A percentile compares a stretch with the other conserved stretches of the same genome.
Evolutionary conservation across 495 filamentous ascomycete genomes (phyloP).

Genomic region (Delitschia confertaspora): DNA sequence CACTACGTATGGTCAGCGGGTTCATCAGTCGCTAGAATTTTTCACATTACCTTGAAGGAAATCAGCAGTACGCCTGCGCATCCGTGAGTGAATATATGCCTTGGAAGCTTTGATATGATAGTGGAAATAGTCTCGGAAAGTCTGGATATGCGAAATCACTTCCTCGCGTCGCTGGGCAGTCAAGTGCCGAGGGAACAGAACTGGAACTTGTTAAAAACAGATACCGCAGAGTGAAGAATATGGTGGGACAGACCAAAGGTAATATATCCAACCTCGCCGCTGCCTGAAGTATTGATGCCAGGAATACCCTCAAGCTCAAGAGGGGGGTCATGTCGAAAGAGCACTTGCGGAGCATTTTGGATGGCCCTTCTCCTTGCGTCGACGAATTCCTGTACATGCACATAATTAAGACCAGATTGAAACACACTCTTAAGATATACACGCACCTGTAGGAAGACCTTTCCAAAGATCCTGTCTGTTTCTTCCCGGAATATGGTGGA

Average conservation of each 20-base stretch:
- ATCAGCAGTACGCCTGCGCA: conserved; percentile 93
- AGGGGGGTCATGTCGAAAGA: conserved; percentile 90
- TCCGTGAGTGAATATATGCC: conserved; percentile 97
- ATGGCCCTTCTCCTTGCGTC: conserved; percentile 89
- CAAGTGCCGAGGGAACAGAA: conserved; percentile 91
- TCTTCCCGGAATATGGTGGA: conserved; percentile 96
- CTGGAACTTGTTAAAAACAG: conserved; percentile 44
- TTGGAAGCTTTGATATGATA: conserved; percentile 99
- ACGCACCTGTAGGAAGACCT: conserved; percentile 73
- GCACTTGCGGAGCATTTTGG: conserved; percentile 97
- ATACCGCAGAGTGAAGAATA: conserved; percentile 14
- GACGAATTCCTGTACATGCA: conserved; percentile 72
- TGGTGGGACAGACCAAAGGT: conserved; percentile 70
- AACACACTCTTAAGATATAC: not conserved
- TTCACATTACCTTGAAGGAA: conserved; percentile 90
- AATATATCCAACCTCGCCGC: conserved; percentile 86
- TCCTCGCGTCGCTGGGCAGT: conserved; percentile 82
- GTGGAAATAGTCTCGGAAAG: conserved; percentile 99
- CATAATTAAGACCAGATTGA: not conserved
- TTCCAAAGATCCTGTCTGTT: conserved; percentile 93
- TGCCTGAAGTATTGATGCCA: conserved; percentile 61
- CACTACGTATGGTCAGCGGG: conserved; percentile 41
- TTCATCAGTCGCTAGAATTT: too few species aligned
- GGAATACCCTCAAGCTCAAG: conserved; percentile 81
- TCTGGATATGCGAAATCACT: conserved; percentile 97